phyloP scores from a whole-genome alignment of 1,139 yeast species.

The Magnusiomyces suaveolens region DNA sequence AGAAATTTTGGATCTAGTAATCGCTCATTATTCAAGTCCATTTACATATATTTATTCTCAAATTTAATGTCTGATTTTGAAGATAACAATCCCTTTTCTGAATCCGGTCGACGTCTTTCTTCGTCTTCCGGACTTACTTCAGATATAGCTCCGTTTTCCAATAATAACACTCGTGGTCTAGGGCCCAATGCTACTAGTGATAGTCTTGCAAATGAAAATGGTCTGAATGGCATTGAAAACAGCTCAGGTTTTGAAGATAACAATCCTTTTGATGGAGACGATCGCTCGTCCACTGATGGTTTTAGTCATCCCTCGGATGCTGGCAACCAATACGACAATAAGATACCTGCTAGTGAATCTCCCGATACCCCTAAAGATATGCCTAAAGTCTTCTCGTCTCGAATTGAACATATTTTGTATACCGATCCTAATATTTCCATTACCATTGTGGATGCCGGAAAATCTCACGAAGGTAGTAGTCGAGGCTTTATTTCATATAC shows the following conservation, averaged over 20 bases:
- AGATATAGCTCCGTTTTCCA: slow-evolving; percentile 12
- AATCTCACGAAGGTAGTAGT: slow-evolving; percentile 64
- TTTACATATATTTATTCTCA: neutral
- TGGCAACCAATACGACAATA: slow-evolving; percentile 5
- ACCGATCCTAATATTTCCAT: slow-evolving; percentile 35
- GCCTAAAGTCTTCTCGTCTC: slow-evolving; percentile 24
- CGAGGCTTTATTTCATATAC: slow-evolving; percentile 74
- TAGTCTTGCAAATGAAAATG: neutral
- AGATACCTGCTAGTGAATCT: slow-evolving; percentile 13
- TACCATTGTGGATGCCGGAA: slow-evolving; percentile 65
- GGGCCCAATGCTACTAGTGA: slow-evolving; percentile 4
- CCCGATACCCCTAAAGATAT: slow-evolving; percentile 5
- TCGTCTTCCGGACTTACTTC: slow-evolving; percentile 13
- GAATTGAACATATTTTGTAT: slow-evolving; percentile 32
- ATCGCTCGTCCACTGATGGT: slow-evolving; percentile 7
- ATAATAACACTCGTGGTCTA: neutral
- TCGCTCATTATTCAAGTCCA: neutral
- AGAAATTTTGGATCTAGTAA: neutral
- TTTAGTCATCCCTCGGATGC: slow-evolving; percentile 7
- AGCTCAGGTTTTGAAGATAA: neutral
- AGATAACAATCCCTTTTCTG: slow-evolving; percentile 39
- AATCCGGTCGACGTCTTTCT: slow-evolving; percentile 24
- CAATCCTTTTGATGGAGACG: slow-evolving; percentile 8
- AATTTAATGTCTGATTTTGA: slow-evolving; percentile 33
- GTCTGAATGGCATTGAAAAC: neutral